Conservation (phyloP, 1,284 basidiomycete species). For the Boletus mariae region DNA sequence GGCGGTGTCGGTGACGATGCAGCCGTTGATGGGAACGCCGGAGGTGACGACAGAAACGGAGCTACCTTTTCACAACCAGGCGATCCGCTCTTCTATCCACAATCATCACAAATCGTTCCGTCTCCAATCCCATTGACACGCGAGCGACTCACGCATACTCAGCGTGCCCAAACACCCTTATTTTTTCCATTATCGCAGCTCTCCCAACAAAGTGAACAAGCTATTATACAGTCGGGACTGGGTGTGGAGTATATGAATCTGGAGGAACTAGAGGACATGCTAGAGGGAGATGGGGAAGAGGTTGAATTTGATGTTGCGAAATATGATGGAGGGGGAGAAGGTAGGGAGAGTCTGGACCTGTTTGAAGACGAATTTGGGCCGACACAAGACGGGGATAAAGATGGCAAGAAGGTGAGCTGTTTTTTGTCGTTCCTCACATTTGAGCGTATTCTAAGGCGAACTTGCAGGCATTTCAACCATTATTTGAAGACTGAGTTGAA, state of each 20-base stretch:
- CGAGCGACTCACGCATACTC: conserved; percentile 7
- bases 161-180: conserved; percentile 45
- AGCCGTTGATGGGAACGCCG: background rate
- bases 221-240: conserved; percentile 54
- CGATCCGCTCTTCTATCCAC: conserved; percentile 29
- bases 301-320: conserved; percentile 41
- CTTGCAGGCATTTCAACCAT: conserved; percentile 52
- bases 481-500: conserved; percentile 56
- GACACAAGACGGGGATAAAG: conserved; percentile 41
- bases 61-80: background rate
- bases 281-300: conserved; percentile 66
- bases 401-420: conserved; percentile 35
- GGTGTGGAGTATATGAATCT: conserved; percentile 62
- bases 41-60: background rate
- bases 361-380: conserved; percentile 49
- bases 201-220: conserved; percentile 48
- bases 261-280: conserved; percentile 58
- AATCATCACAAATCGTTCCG: conserved; percentile 22
- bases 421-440: conserved; percentile 1
- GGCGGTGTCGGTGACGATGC: background rate
- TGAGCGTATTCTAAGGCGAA: background rate
- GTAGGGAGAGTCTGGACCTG: conserved; percentile 30
- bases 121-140: conserved; percentile 46
- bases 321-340: conserved; percentile 1
- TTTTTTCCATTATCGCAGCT: conserved; percentile 64